These are phyloP conservation scores for Trichoderma citrinoviride DNA, from an alignment of 2,329 filamentous ascomycete species.

Conservation along the genomic window DNA sequence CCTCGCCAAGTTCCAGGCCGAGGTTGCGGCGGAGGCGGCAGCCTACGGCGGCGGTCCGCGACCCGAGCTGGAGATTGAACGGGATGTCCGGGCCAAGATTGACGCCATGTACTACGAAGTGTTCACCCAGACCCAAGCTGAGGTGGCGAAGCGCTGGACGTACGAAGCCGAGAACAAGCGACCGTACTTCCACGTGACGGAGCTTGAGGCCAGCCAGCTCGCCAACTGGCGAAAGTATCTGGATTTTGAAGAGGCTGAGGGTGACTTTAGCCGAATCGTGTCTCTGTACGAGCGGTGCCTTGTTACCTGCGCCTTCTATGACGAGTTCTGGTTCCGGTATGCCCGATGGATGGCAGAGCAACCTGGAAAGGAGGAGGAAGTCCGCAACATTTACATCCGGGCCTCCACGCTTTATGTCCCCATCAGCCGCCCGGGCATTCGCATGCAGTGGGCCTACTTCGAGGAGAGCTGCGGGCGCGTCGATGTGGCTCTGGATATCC, in stretches of 20 bases:
- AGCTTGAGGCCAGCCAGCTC: constrained; percentile 81
- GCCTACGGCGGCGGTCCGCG: constrained; percentile 53
- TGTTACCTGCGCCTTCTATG: constrained; percentile 89
- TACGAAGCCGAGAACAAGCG: constrained; percentile 94
- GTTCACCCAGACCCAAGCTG: constrained; percentile 77
- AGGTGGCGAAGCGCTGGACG: constrained; percentile 90
- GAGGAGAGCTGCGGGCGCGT: constrained; percentile 80
- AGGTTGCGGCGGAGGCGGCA: constrained; percentile 65
- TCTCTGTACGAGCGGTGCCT: constrained; percentile 93
- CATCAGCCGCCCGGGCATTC: constrained; percentile 76
- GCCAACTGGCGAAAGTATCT: constrained; percentile 94
- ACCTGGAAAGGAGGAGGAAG: constrained; percentile 78
- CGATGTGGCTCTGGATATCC: constrained; percentile 79
- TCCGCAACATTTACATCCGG: constrained; percentile 86
- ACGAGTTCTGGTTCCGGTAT: constrained; percentile 98
- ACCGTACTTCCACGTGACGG: constrained; percentile 94
- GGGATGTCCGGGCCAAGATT: constrained; percentile 75
- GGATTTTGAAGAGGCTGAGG: constrained; percentile 89
- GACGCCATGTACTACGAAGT: constrained; percentile 77
- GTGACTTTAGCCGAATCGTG: constrained; percentile 68
- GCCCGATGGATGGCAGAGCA: constrained; percentile 89
- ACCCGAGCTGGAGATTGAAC: constrained; percentile 75
- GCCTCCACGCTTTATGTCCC: constrained; percentile 84
- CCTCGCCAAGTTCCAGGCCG: constrained; percentile 65
- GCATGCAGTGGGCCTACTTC: constrained; percentile 90